These are phyloP conservation scores for Epithemia pelagica DNA, from an alignment of 108 stramenopile species.

Conservation along the genomic window DNA sequence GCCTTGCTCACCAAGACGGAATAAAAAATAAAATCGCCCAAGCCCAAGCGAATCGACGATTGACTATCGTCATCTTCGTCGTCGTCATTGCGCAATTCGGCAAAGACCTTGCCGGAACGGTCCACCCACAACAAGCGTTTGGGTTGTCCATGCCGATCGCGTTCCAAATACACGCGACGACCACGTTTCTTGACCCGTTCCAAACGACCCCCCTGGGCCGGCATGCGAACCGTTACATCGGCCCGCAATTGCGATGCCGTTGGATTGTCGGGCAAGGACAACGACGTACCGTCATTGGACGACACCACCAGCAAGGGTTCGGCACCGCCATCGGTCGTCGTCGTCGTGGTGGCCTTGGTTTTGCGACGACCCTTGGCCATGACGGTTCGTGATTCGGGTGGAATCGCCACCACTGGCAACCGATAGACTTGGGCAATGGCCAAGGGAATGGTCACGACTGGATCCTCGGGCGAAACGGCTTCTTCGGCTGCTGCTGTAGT, in stretches of 20 bases:
- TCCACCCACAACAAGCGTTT: slow-evolving; percentile 72
- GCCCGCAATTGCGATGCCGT: slow-evolving; percentile 44
- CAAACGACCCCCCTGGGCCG: slow-evolving; percentile 63
- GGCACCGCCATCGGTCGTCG: background rate
- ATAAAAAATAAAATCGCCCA: slow-evolving; percentile 97
- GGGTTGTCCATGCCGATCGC: slow-evolving; percentile 55
- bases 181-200: slow-evolving; percentile 33
- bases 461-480: slow-evolving; percentile 13
- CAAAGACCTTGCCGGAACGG: slow-evolving; percentile 67
- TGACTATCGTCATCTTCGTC: slow-evolving; percentile 40
- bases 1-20: slow-evolving; percentile 91
- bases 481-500: no score
- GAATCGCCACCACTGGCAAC: slow-evolving; percentile 39
- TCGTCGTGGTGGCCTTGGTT: background rate
- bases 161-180: slow-evolving; percentile 34
- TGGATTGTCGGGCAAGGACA: slow-evolving; percentile 35
- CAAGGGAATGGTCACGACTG: slow-evolving; percentile 38
- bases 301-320: slow-evolving; percentile 22
- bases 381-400: slow-evolving; percentile 9
- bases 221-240: slow-evolving; percentile 51
- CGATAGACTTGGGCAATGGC: slow-evolving; percentile 73
- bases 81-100: slow-evolving; percentile 45
- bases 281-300: slow-evolving; percentile 11
- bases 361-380: slow-evolving; percentile 2
- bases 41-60: slow-evolving; percentile 49